Evolutionary conservation across 2,329 filamentous ascomycete genomes (phyloP).

Genomic region (Thielaviopsis punctulata): DNA sequence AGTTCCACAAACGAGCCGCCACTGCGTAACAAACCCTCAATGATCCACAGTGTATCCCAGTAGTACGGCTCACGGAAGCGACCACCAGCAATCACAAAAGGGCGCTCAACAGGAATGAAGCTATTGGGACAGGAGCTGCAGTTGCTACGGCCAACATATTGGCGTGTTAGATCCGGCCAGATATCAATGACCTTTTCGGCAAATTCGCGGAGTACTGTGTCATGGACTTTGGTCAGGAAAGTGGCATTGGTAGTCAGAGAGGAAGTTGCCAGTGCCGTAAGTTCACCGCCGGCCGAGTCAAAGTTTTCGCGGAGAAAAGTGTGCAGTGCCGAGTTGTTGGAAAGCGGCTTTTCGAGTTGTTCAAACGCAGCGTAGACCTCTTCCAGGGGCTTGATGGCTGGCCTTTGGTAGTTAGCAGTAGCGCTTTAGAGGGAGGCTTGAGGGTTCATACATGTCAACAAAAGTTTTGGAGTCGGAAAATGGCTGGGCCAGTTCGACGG

Average conservation of each 20-base stretch:
- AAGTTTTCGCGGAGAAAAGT: slow-evolving; percentile 47
- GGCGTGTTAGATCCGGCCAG: slow-evolving; percentile 49
- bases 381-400: slow-evolving; percentile 39
- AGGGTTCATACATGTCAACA: slow-evolving; percentile 41
- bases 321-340: slow-evolving; percentile 44
- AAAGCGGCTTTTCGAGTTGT: slow-evolving; percentile 40
- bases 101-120: slow-evolving; percentile 48
- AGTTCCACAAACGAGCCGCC: slow-evolving; percentile 46
- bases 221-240: slow-evolving; percentile 40
- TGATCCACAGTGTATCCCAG: slow-evolving; percentile 54
- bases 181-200: slow-evolving; percentile 47
- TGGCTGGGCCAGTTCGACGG: slow-evolving; percentile 44
- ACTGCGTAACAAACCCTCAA: slow-evolving; percentile 47
- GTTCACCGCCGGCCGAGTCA: slow-evolving; percentile 44
- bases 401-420: slow-evolving; percentile 22
- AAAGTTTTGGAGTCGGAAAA: slow-evolving; percentile 55
- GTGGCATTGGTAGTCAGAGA: slow-evolving; percentile 37
- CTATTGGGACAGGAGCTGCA: slow-evolving; percentile 45
- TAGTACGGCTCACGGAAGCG: slow-evolving; percentile 56
- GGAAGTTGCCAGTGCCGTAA: slow-evolving; percentile 33
- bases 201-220: slow-evolving; percentile 42
- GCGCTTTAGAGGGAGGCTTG: not conserved
- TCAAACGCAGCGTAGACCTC: slow-evolving; percentile 45
- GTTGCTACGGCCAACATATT: slow-evolving; percentile 33
- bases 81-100: slow-evolving; percentile 55